These are phyloP conservation scores for Lophium mytilinum DNA, from an alignment of 495 filamentous ascomycete genomes.

Conservation along the genomic window DNA sequence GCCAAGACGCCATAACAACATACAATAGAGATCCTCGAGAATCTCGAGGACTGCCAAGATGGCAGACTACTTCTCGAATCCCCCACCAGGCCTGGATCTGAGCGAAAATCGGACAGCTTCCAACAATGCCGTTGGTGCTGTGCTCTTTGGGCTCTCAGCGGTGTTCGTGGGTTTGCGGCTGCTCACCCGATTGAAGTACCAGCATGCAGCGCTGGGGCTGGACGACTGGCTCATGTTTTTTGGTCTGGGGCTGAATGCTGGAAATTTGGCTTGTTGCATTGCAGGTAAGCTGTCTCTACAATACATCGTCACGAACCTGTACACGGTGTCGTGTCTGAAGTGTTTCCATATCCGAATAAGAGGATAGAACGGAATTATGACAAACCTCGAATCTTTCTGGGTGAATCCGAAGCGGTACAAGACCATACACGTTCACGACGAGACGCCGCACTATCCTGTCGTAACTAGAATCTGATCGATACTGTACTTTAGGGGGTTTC, in stretches of 20 bases:
- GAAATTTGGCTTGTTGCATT: slow-evolving; percentile 6
- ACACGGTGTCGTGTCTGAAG: too few species aligned
- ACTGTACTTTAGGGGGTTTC: slow-evolving; percentile 3
- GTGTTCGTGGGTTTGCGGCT: slow-evolving; percentile 1
- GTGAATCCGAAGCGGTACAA: too few species aligned
- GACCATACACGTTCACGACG: too few species aligned
- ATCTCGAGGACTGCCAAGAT: neutral
- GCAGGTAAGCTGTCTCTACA: neutral
- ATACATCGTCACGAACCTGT: too few species aligned
- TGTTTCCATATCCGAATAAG: too few species aligned
- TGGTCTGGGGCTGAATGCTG: slow-evolving; percentile 5
- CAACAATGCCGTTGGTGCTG: slow-evolving; percentile 6
- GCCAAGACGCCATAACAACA: too few species aligned
- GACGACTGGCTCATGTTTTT: slow-evolving; percentile 3
- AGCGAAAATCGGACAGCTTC: neutral
- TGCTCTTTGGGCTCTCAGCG: slow-evolving; percentile 2
- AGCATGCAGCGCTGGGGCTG: neutral
- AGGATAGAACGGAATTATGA: too few species aligned
- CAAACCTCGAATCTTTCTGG: too few species aligned
- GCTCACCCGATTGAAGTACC: slow-evolving; percentile 1
- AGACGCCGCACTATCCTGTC: too few species aligned
- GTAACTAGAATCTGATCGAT: too few species aligned
- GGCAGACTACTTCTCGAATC: slow-evolving; percentile 5
- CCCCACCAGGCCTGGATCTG: slow-evolving; percentile 3
- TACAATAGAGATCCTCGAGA: neutral